These are phyloP conservation scores for Halenospora varia DNA, from an alignment of 495 filamentous ascomycete genomes.

Conservation along the genomic window DNA sequence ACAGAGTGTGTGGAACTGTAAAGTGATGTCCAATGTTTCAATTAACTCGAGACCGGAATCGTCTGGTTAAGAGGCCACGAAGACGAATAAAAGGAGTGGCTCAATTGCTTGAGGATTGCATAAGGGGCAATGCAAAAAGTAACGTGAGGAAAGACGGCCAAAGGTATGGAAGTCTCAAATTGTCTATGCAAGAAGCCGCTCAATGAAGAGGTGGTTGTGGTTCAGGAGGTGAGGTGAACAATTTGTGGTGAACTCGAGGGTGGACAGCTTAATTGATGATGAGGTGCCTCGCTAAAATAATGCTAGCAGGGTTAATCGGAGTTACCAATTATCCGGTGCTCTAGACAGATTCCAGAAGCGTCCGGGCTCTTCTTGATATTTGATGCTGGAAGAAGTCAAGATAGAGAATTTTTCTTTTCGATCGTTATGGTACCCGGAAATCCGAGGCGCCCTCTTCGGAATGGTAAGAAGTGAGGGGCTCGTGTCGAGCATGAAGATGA, in stretches of 20 bases:
- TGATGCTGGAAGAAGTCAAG: too few relatives aligned
- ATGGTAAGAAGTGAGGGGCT: too few relatives aligned
- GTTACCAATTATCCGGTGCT: too few relatives aligned
- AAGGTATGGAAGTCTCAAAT: conserved; percentile 16
- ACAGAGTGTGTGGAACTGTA: conserved; percentile 5
- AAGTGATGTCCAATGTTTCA: not conserved
- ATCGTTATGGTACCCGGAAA: too few relatives aligned
- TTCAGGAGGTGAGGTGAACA: conserved; percentile 2
- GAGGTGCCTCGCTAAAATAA: not conserved
- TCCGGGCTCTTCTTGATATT: too few relatives aligned
- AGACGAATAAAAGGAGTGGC: conserved; percentile 12
- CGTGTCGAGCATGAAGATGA: too few relatives aligned
- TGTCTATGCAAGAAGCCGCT: conserved; percentile 23
- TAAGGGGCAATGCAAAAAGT: conserved; percentile 13
- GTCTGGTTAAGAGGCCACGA: conserved; percentile 24
- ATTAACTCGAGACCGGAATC: conserved; percentile 9
- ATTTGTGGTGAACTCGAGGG: not conserved
- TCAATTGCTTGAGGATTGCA: conserved; percentile 18
- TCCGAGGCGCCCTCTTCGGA: too few relatives aligned
- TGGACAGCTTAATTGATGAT: not conserved
- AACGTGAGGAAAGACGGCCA: conserved; percentile 4
- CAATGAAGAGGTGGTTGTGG: conserved; percentile 9
- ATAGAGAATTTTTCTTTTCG: too few relatives aligned
- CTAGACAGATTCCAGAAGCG: too few relatives aligned
- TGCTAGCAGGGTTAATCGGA: too few relatives aligned